Evolutionary conservation across 78 protist genomes (phyloP), one percentile per base, ranked within the genome.

Genomic region (Protostelium mycophagum): DNA sequence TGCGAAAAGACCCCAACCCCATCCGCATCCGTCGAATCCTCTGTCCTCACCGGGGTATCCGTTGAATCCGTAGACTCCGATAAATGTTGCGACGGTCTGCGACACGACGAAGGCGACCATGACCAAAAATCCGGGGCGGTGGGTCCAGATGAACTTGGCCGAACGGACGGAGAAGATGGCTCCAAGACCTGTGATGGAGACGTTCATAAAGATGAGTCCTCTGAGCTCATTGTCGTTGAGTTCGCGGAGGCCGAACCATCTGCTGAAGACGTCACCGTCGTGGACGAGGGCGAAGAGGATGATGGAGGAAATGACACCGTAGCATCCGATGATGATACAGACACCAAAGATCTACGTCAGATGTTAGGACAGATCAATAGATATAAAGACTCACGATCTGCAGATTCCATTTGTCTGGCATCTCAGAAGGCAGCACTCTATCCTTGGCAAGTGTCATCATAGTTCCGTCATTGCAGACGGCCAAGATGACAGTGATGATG

Each of bases 391-490:
- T 51, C 73, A 51, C 73, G 16, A 51, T 51, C 73, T 51, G 73
- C 5, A 89, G 88, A 35, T 93, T 51, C 97, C 97, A 96, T 28
- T 36, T 38, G 88, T 96, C 96, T 28, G 97, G 97, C 51, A 38
- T 90, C 34, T 23, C 63, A 36, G 89, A 35, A 38, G 97, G 96
- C 25, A 37, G 83, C 34, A 96, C 98, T 38, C 93, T 88, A 87
- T 96, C 98, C 86, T 94, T 93, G 73, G 96, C 83, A 34, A 96
- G 88, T 0, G 98, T 91, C 1, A 96, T 83, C 91, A 96, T 94
- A 36, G 98, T 95, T 31, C 96, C 96, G 87, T 96, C 98, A 85
- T 94, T 96, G 34, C 94, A 83, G 85, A 96, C 73, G 28, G 98
- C 96, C 73, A 96, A 87, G 86, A 96, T 84, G 83, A 96, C 98